These are phyloP conservation scores for Tetrastigma voinierianum DNA, from an alignment of 164 flowering plant genomes.

Conservation along the genomic window DNA sequence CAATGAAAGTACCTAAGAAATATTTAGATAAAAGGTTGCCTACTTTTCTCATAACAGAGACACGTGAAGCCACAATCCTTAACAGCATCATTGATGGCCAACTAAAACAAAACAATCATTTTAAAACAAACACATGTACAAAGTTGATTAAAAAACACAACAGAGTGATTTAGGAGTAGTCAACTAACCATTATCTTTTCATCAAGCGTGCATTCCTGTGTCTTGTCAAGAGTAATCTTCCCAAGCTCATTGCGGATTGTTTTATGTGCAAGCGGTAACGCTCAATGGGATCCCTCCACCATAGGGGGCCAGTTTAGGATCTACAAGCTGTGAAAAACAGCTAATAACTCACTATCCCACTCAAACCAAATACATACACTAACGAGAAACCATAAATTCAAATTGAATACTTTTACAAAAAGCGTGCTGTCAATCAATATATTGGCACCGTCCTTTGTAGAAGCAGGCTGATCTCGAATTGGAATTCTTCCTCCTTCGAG, in stretches of 20 bases:
- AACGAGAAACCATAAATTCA: neutral
- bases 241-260: slow-evolving; percentile 97
- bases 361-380: neutral
- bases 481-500: slow-evolving; percentile 89
- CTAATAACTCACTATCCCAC: neutral
- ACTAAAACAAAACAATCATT: slow-evolving; percentile 42
- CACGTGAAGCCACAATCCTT: slow-evolving; percentile 86
- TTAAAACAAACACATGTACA: slow-evolving; percentile 3
- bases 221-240: slow-evolving; percentile 88
- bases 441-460: slow-evolving; percentile 91
- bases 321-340: slow-evolving; percentile 59
- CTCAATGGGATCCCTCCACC: slow-evolving; percentile 86
- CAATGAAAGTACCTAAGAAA: neutral
- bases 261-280: slow-evolving; percentile 88
- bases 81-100: slow-evolving; percentile 81
- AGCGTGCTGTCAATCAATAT: slow-evolving; percentile 79
- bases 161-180: neutral
- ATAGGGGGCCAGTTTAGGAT: slow-evolving; percentile 79
- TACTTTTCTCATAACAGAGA: slow-evolving; percentile 94
- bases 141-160: neutral
- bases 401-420: slow-evolving; percentile 65
- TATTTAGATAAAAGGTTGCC: slow-evolving; percentile 15
- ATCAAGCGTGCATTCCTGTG: slow-evolving; percentile 82
- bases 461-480: slow-evolving; percentile 82
- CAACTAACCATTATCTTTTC: slow-evolving; percentile 81